Conservation (phyloP, 371 early-diverging fungal genomes). For the Syncephalis plumigaleata region DNA sequence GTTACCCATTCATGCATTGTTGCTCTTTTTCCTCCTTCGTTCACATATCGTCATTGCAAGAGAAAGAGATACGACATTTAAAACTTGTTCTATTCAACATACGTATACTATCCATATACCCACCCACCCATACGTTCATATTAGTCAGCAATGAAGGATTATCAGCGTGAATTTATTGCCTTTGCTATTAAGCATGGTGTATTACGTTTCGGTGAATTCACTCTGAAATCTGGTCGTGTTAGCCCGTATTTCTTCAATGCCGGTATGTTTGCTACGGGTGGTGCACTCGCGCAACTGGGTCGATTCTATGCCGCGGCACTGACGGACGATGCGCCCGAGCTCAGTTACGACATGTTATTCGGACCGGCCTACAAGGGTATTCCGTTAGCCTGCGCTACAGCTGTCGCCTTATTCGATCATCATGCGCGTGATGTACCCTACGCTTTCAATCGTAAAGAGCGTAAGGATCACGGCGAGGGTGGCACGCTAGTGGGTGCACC, state of each 20-base stretch:
- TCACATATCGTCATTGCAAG: no score
- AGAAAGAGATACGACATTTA: no score
- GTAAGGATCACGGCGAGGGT: slow-evolving; percentile 97
- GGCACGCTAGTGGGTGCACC: slow-evolving; percentile 83
- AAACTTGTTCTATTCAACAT: no score
- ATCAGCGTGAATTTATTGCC: slow-evolving; percentile 86
- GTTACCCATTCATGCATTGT: no score
- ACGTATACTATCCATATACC: no score
- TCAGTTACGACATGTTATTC: slow-evolving; percentile 77
- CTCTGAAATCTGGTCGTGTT: slow-evolving; percentile 80
- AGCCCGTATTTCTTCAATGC: slow-evolving; percentile 97
- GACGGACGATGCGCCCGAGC: slow-evolving; percentile 23
- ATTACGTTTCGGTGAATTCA: slow-evolving; percentile 80
- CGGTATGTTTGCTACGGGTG: slow-evolving; percentile 84
- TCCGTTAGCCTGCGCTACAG: slow-evolving; percentile 75
- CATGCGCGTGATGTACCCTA: slow-evolving; percentile 52
- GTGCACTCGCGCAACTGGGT: slow-evolving; percentile 65
- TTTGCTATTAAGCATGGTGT: slow-evolving; percentile 71
- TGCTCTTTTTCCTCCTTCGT: no score
- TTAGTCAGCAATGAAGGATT: slow-evolving; percentile 75
- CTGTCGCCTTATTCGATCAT: slow-evolving; percentile 40
- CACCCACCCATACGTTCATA: no score
- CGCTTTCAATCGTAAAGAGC: slow-evolving; percentile 92
- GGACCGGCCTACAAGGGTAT: slow-evolving; percentile 98
- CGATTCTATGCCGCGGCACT: slow-evolving; percentile 79